Base-by-base conservation (phyloP, 129 eudicot species). In the Flaveria brownii region DNA sequence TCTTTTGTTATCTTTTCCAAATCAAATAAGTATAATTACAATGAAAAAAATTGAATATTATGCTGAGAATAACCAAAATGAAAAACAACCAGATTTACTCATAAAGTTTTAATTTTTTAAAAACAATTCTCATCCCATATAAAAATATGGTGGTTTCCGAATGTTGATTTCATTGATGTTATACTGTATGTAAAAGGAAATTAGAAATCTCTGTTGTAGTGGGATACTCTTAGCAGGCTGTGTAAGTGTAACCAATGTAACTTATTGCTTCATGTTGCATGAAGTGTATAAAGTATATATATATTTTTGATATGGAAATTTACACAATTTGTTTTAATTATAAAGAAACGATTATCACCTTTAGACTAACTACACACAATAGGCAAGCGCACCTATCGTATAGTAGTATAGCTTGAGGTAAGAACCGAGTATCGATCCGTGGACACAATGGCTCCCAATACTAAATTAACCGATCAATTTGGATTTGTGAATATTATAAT, bases 211-310 rank as follows among this genome's bases (percentile, higher is more conserved):
- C 52, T 71, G n/a, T 52, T 52, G 17, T 28, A 52, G 5, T 51
- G 64, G 51, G 14, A 52, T 36, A 46, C 15, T 71, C 64, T 14
- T 51, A 71, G 75, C 59, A n/a, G 47, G 63, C 18, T 13, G 52
- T 80, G 49, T 23, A 20, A 43, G 52, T 80, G 49, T 23, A 20
- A 43, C 56, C 62, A 23, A 45, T 64, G 63, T 47, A 70, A 47
- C 66, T 49, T 71, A 26, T 68, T 36, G 66, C 61, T 54, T 63
- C 66, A 25, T 79, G 64, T 54, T 74, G 22, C 22, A 20, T 20
- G 22, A 20, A 20, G 22, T 20, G 22, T 20, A 0, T 20, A 20
- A 20, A 20, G 22, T 20, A 20, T 20, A 20, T 20, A 20, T 20
- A 20, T 20, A 20, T 20, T 20, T 20, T 20, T 20, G 22, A 20